Percentiles rank a stretch among this genome's conserved stretches.
These are phyloP conservation scores for Candida orba DNA, from an alignment of 805 yeast genomes.

Conservation along the genomic window DNA sequence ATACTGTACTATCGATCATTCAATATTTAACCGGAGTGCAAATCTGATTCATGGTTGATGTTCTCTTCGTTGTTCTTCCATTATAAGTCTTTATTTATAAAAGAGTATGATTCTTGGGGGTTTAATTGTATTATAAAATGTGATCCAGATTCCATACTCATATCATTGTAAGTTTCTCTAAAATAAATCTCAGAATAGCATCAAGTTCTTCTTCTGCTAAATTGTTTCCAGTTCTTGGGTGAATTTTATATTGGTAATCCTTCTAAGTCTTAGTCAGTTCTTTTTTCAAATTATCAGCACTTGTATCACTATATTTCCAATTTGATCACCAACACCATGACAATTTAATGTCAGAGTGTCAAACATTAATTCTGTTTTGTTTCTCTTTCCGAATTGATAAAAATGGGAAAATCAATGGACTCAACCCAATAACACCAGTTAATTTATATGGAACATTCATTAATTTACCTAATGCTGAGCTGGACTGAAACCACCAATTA, in stretches of 20 bases:
- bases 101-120: too few relatives aligned
- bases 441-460: constrained; percentile 50
- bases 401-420: constrained; percentile 54
- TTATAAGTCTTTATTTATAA: too few relatives aligned
- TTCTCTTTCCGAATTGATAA: constrained; percentile 13
- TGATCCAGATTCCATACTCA: too few relatives aligned
- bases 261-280: constrained; percentile 42
- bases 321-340: constrained; percentile 63
- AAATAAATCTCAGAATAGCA: constrained; percentile 44
- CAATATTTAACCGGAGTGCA: too few relatives aligned
- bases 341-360: constrained; percentile 80
- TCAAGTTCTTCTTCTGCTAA: constrained; percentile 59
- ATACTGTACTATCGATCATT: too few relatives aligned
- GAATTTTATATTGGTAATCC: constrained; percentile 43
- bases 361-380: constrained; percentile 35
- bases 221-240: constrained; percentile 61
- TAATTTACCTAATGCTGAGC: constrained; percentile 60
- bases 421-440: constrained; percentile 71
- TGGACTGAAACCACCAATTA: constrained; percentile 95
- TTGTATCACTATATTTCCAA: constrained; percentile 28
- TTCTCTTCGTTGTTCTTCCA: too few relatives aligned
- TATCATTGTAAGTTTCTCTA: too few relatives aligned
- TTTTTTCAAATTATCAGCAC: constrained; percentile 34
- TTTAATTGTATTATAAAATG: too few relatives aligned
- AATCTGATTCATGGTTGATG: too few relatives aligned